phyloP scores from a whole-genome alignment of 139 green algal genomes.

The Auxenochlorella pyrenoidosa region DNA sequence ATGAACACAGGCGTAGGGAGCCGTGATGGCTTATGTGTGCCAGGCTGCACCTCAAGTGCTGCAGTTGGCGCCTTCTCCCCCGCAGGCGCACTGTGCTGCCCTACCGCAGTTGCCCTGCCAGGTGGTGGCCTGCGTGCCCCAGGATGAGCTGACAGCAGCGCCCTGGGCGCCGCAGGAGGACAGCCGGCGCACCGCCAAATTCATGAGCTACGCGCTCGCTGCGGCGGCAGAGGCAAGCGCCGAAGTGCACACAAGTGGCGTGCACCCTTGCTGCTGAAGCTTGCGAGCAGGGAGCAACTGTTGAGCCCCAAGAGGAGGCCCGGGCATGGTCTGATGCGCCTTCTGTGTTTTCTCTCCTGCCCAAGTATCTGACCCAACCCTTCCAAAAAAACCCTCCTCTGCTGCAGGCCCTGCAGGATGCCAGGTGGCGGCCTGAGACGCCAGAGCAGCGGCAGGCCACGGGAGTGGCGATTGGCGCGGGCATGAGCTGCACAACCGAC shows the following conservation, averaged over 20 bases:
- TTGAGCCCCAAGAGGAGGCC: too few species aligned
- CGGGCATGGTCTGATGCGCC: too few species aligned
- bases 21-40: not conserved
- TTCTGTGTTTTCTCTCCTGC: not conserved
- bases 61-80: not conserved
- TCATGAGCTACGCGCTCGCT: slow-evolving; percentile 62
- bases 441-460: slow-evolving; percentile 49
- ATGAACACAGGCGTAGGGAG: not conserved
- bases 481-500: slow-evolving; percentile 89
- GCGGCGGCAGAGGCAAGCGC: slow-evolving; percentile 64
- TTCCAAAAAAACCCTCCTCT: not conserved
- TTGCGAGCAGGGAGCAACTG: too few species aligned
- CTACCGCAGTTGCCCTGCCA: slow-evolving; percentile 64
- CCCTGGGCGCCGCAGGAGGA: slow-evolving; percentile 26
- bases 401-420: slow-evolving; percentile 62
- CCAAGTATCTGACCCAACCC: not conserved
- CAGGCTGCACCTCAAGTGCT: not conserved
- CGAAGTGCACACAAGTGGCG: too few species aligned
- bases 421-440: slow-evolving; percentile 53
- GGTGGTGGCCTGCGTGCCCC: slow-evolving; percentile 69
- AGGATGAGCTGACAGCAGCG: slow-evolving; percentile 44
- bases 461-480: slow-evolving; percentile 88
- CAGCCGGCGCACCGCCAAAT: slow-evolving; percentile 45
- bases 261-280: too few species aligned
- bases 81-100: slow-evolving; percentile 38